A percentile compares a stretch with the other conserved stretches of the same genome.
Conservation (phyloP, 768 basidiomycete species). For the Macrolepiota albuminosa region DNA sequence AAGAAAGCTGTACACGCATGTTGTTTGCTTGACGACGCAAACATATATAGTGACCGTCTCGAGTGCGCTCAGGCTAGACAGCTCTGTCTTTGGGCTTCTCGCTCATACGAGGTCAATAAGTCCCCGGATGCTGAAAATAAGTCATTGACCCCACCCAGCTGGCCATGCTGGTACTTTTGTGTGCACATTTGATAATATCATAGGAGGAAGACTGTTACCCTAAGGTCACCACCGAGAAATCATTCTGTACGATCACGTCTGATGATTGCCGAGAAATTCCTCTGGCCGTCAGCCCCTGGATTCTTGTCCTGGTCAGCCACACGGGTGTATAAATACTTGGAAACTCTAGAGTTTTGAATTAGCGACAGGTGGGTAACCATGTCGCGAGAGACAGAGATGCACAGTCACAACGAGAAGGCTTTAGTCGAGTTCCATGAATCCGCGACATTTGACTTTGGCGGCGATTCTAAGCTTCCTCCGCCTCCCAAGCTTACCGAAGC, state of each 20-base stretch:
- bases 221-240: background rate
- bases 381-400: constrained; percentile 13
- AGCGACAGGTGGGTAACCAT: background rate
- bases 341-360: too few species aligned
- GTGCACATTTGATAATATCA: background rate
- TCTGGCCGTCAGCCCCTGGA: background rate
- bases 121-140: background rate
- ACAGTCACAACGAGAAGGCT: constrained; percentile 16
- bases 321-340: background rate
- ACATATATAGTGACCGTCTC: background rate
- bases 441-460: constrained; percentile 34
- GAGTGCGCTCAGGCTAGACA: background rate
- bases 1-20: too few species aligned
- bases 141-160: background rate
- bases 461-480: constrained; percentile 39
- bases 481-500: constrained; percentile 41
- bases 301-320: background rate
- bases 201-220: background rate
- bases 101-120: background rate
- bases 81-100: background rate
- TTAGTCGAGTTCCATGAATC: constrained; percentile 10
- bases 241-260: too few species aligned
- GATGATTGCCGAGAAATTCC: too few species aligned
- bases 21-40: background rate
- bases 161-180: background rate